Conservation (phyloP, 108 stramenopile genomes). For the Chaetoceros muelleri region DNA sequence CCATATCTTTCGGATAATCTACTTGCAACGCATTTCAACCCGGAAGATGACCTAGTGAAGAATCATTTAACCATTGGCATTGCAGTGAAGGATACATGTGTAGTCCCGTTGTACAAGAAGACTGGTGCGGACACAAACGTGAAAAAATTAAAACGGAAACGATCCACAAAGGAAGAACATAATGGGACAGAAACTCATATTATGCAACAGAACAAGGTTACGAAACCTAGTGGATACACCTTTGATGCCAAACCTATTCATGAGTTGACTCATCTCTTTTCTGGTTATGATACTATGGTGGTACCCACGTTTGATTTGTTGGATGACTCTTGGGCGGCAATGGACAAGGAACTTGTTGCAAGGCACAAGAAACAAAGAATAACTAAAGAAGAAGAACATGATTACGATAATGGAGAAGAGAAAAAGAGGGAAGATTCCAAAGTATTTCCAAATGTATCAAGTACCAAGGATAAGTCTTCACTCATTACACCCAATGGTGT, state of each 20-base stretch:
- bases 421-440: slow-evolving; percentile 8
- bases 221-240: slow-evolving; percentile 48
- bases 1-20: slow-evolving; percentile 58
- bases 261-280: slow-evolving; percentile 31
- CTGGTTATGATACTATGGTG: slow-evolving; percentile 38
- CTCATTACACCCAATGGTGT: slow-evolving; percentile 67
- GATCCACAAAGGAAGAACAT: slow-evolving; percentile 10
- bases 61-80: slow-evolving; percentile 45
- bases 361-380: neutral
- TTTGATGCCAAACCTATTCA: slow-evolving; percentile 26
- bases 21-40: slow-evolving; percentile 43
- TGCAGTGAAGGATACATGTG: slow-evolving; percentile 62
- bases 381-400: neutral
- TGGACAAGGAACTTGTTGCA: neutral
- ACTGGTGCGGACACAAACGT: slow-evolving; percentile 1
- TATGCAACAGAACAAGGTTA: neutral
- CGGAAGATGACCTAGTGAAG: slow-evolving; percentile 5
- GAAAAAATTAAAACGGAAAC: slow-evolving; percentile 14
- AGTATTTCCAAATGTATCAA: slow-evolving; percentile 15
- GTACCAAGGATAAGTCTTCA: slow-evolving; percentile 32
- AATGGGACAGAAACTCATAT: slow-evolving; percentile 2
- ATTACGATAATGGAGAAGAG: slow-evolving; percentile 8
- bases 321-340: slow-evolving; percentile 1
- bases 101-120: slow-evolving; percentile 30
- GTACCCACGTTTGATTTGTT: slow-evolving; percentile 47